Base-by-base conservation (phyloP, 1,284 basidiomycete species). In the Apiotrichum brassicae region DNA sequence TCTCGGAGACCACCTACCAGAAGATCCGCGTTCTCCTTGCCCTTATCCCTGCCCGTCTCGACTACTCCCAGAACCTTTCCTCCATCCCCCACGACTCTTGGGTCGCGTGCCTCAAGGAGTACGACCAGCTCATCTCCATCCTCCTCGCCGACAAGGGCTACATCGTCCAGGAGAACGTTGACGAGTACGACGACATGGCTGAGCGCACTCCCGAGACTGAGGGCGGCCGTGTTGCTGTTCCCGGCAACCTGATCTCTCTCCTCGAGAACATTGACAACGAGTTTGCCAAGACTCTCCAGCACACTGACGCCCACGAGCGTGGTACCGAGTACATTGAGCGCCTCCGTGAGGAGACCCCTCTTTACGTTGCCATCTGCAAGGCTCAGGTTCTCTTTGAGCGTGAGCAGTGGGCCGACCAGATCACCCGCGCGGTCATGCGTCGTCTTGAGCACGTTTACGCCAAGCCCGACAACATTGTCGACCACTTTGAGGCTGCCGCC, bases 361-460 rank as follows among this genome's bases (percentile, higher is more conserved):
- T 98, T 28, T 99, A 98, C 75, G 82, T 83, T 69, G 91, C 90
- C 28, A 93, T 98, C 60, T 89, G 87, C 72, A 85, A 87, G 51
- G 84, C 91, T 0, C 91, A 97, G 73, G 82, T 84, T 14, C 85
- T 93, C 72, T 97, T 97, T 70, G 90, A 94, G 76, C 80, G 79
- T 59, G 84, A 82, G 23, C 76, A 78, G 35, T 83, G 86, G 71
- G 75, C 80, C 43, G 89, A 93, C 35, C 83, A 85, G n/a, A 79
- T 87, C 33, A 82, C 83, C 34, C 82, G 95, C 47, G 87, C 93
- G 28, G 81, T 97, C 54, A 93, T 97, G 84, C 83, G 95, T 60
- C 83, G 95, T 45, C 76, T 99, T 51, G 95, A 99, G 71, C 95
- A 98, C 73, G 90, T 98, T 54, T 98, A 99, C 74, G 92, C 89